Base-by-base conservation (phyloP, 106 monocot genomes). In the Chionographis japonica region DNA sequence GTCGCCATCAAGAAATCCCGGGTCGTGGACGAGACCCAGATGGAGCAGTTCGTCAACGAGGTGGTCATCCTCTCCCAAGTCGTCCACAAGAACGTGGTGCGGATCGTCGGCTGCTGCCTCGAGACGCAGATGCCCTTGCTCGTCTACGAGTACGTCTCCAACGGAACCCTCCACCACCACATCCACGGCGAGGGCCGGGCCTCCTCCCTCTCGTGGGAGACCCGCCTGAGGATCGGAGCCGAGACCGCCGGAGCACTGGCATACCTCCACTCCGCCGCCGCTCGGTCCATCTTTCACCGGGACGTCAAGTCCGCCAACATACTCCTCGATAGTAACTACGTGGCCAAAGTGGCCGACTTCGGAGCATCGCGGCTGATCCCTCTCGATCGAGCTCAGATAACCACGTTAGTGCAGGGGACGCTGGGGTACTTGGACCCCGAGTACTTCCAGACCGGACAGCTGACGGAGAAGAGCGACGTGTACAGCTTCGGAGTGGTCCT, bases 401-500 rank as follows among this genome's bases (percentile, higher is more conserved):
- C 63, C 3, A 80, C 80, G 6, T 57, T 76, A 16, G 77, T 70
- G 10, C 70, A 65, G 18, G 77, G 77, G 1, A 77, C 77, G 14
- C 51, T 68, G 1, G 77, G 77, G 0, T 77, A 77, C 56, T 57
- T 77, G 14, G 77, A 77, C 19, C 77, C 77, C 0, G 77, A 77
- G 37, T 77, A 77, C 62, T 43, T 70, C 51, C 77, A 70, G 35
- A 77, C 62, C 12, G 39, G 63, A 1, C 40, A 51, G 12, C 46
- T 77, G 16, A 70, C 77, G 3, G 77, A 62, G 0, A 77, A 77
- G 54, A 77, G 77, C 19, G 77, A 77, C 38, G 77, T 77, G 3
- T 77, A 77, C n/a, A 77, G 77, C 49, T 77, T 84, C 56, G 84
- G 84, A 18, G 84, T 84, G 7, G 75, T 84, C 3, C 60, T 84